Evolutionary conservation across 352 stramenopile species (phyloP), one percentile per base, ranked within the genome.

Genomic region (Pythium graminicola): DNA sequence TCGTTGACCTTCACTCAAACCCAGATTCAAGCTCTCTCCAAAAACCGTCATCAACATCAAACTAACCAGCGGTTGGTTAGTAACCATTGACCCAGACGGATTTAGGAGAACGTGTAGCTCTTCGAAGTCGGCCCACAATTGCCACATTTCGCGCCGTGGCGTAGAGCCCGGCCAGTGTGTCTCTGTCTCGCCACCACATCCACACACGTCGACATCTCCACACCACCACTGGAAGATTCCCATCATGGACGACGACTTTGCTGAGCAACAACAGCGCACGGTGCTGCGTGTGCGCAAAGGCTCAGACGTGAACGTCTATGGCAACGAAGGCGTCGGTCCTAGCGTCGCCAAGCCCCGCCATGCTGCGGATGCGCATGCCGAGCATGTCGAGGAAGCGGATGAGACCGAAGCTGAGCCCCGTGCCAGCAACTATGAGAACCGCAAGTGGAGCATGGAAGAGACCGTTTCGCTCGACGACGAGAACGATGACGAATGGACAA

Each of bases 401-500:
- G 32, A 41, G 13, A 47, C 51, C 0, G 47, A 57, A n/a, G n/a
- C 5, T 20, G 52, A 55, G 38, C 49, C 42, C 6, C 48, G 49
- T 26, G 17, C 47, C 3, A 36, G 71, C 59, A 90, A 90, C 63
- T 90, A 88, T 59, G 57, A 78, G 58, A 86, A 90, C 69, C 76
- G 77, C 64, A 91, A 89, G 66, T 89, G 77, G 77, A 88, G 73
- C 59, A 85, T 89, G 62, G 77, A 91, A 45, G 81, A 93, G 59
- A 86, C 63, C 3, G 78, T 88, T n/a, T 54, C 69, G 1, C 70
- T 87, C 11, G 74, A 89, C 45, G 73, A 90, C 42, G 76, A 83
- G 43, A 85, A 83, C 52, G 73, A 89, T 52, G 59, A 72, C 64
- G 55, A 86, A 63, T 93, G 83, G 83, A 91, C 73, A 41, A 86